Evolutionary conservation across 2,329 filamentous ascomycete genomes (phyloP).

Genomic region (Neonectria faginata): DNA sequence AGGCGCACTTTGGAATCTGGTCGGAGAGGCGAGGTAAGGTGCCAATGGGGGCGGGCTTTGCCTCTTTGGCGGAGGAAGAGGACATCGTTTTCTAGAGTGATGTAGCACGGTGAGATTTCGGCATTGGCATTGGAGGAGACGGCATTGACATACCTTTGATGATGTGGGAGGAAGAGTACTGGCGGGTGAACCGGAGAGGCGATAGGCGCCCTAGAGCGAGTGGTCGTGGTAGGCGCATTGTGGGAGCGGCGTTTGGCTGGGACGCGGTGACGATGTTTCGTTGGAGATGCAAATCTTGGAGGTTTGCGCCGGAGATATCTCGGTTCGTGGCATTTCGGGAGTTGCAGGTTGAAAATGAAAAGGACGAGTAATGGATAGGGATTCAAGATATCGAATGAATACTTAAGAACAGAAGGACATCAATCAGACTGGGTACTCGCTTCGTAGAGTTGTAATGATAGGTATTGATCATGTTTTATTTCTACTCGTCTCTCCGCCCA

Average conservation of each 20-base stretch:
- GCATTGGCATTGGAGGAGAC: background rate
- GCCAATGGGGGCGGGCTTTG: slow-evolving; percentile 51
- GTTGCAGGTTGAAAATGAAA: background rate
- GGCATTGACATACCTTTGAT: slow-evolving; percentile 42
- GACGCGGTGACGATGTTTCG: slow-evolving; percentile 8
- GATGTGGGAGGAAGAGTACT: slow-evolving; percentile 45
- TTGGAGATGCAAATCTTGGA: slow-evolving; percentile 34
- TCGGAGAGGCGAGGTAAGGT: slow-evolving; percentile 53
- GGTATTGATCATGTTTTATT: slow-evolving; percentile 20
- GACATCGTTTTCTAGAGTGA: slow-evolving; percentile 53
- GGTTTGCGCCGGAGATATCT: slow-evolving; percentile 43
- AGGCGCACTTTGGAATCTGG: slow-evolving; percentile 49
- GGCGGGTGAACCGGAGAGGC: slow-evolving; percentile 12
- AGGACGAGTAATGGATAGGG: background rate
- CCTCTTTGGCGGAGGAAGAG: slow-evolving; percentile 56
- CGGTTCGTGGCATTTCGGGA: slow-evolving; percentile 28
- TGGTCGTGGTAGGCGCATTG: slow-evolving; percentile 33
- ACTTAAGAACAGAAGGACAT: background rate
- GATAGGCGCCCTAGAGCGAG: slow-evolving; percentile 13
- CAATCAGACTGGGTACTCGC: background rate
- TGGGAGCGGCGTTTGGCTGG: slow-evolving; percentile 14
- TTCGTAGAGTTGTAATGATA: background rate
- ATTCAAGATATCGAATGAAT: background rate
- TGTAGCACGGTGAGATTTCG: slow-evolving; percentile 28
- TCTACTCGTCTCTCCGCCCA: slow-evolving; percentile 13